Base-by-base conservation (phyloP, 257 asterid genomes). In the Prunella vulgaris region DNA sequence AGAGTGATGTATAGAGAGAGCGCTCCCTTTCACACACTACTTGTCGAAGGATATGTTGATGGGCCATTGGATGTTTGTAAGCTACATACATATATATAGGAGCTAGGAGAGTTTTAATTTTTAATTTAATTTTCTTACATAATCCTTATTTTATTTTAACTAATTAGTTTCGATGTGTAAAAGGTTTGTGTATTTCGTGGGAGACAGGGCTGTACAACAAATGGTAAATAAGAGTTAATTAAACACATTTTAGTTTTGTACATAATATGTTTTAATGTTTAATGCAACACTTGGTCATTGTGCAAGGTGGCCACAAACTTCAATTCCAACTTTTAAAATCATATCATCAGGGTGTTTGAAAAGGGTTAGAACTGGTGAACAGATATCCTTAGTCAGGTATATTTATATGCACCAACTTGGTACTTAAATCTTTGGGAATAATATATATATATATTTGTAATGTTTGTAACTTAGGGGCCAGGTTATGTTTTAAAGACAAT, bases 41-140 rank as follows among this genome's bases (percentile, higher is more conserved):
- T 93, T 10, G 96, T 78, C 42, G 98, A 93, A 79, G 98, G 98
- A 80, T 93, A 80, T 66, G 92, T 93, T 14, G 96, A 90, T 74
- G 98, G 97, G 13, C 95, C 98, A 2, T 51, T 79, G 1, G 98
- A 93, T 80, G 91, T 87, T 83, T 90, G 98, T 93, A 90, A 86
- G 98, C 72, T 76, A 67, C 46, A 66, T 25, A 5, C 1, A 32
- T 52, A 5, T 48, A 5, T n/a, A n/a, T n/a, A n/a, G n/a, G n/a
- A n/a, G n/a, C n/a, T n/a, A n/a, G n/a, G 48, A 62, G 69, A 77
- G 14, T 64, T 57, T 70, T 38, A 22, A 46, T 13, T 4, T 21
- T 53, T 4, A 52, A 20, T 70, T 69, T 44, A 17, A 6, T 10
- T 49, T n/a, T n/a, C n/a, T n/a, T n/a, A n/a, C n/a, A n/a, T n/a